These are phyloP conservation scores for Metarhizium brunneum DNA, from an alignment of 2,329 filamentous ascomycete genomes.

Conservation along the genomic window DNA sequence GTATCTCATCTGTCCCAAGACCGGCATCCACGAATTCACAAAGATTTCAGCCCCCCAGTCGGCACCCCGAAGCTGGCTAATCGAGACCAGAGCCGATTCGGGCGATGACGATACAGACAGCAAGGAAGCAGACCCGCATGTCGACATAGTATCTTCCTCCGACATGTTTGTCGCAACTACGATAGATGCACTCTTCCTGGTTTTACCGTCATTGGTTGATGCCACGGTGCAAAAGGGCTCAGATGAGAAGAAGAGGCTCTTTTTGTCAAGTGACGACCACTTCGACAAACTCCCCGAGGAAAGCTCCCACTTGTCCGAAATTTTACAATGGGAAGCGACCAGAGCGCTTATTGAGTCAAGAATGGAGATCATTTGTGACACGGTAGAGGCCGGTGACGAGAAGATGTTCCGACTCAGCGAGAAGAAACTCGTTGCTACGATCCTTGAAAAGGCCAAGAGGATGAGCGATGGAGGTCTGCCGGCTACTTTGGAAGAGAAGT, in stretches of 20 bases:
- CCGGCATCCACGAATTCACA: slow-evolving; percentile 58
- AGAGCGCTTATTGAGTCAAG: slow-evolving; percentile 50
- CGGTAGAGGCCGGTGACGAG: slow-evolving; percentile 74
- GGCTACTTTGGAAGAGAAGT: slow-evolving; percentile 73
- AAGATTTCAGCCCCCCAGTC: slow-evolving; percentile 43
- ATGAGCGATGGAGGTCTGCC: slow-evolving; percentile 62
- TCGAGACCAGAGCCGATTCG: slow-evolving; percentile 27
- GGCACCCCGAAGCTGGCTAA: slow-evolving; percentile 53
- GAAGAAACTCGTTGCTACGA: slow-evolving; percentile 54
- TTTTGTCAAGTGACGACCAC: slow-evolving; percentile 63
- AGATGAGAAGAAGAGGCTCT: slow-evolving; percentile 48
- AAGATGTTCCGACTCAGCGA: slow-evolving; percentile 74
- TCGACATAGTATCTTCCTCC: slow-evolving; percentile 49
- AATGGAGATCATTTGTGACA: slow-evolving; percentile 67
- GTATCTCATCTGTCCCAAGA: slow-evolving; percentile 53
- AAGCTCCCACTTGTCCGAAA: slow-evolving; percentile 47
- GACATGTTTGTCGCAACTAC: slow-evolving; percentile 78
- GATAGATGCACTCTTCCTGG: slow-evolving; percentile 75
- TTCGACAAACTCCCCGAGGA: slow-evolving; percentile 51
- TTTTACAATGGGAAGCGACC: slow-evolving; percentile 41
- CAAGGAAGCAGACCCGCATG: slow-evolving; percentile 11
- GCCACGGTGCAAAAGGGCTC: slow-evolving; percentile 28
- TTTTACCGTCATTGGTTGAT: slow-evolving; percentile 61
- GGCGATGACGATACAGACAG: slow-evolving; percentile 10
- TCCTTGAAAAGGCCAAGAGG: slow-evolving; percentile 62